Conservation (phyloP, 768 basidiomycete genomes). For the Cubamyces sp. region DNA sequence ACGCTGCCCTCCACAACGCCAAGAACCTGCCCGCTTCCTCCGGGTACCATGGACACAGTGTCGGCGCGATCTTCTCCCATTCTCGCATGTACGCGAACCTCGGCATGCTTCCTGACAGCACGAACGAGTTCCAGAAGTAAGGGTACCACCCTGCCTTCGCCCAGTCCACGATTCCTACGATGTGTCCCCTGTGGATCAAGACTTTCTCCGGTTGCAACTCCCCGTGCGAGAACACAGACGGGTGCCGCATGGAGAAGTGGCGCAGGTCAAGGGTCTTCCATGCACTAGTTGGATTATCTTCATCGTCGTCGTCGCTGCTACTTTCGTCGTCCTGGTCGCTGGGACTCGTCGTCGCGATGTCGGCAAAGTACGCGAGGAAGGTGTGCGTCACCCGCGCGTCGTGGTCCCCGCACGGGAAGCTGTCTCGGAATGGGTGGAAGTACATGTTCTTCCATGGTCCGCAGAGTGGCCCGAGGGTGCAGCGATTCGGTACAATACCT, state of each 20-base stretch:
- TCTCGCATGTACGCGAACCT: neutral
- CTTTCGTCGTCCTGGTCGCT: too few relatives aligned
- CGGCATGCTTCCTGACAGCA: neutral
- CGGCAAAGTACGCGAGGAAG: neutral
- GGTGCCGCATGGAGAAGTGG: neutral
- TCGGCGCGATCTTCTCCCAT: neutral
- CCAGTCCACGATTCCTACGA: slow-evolving; percentile 32
- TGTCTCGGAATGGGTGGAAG: neutral
- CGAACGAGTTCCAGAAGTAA: slow-evolving; percentile 29
- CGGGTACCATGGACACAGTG: neutral
- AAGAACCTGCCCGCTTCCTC: neutral
- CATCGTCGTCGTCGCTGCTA: neutral
- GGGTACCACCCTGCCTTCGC: slow-evolving; percentile 32
- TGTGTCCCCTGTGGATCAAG: slow-evolving; percentile 17
- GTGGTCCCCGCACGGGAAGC: neutral
- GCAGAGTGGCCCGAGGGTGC: neutral
- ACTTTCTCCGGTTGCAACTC: slow-evolving; percentile 31
- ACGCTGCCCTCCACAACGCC: neutral
- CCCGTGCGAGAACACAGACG: slow-evolving; percentile 26
- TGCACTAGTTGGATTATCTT: too few relatives aligned
- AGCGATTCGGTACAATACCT: neutral
- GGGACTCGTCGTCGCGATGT: neutral
- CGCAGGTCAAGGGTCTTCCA: neutral
- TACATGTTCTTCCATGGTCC: neutral
- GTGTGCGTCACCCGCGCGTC: neutral